Evolutionary conservation across 2,329 filamentous ascomycete species (phyloP).

Genomic region (Penicillium griseofulvum): DNA sequence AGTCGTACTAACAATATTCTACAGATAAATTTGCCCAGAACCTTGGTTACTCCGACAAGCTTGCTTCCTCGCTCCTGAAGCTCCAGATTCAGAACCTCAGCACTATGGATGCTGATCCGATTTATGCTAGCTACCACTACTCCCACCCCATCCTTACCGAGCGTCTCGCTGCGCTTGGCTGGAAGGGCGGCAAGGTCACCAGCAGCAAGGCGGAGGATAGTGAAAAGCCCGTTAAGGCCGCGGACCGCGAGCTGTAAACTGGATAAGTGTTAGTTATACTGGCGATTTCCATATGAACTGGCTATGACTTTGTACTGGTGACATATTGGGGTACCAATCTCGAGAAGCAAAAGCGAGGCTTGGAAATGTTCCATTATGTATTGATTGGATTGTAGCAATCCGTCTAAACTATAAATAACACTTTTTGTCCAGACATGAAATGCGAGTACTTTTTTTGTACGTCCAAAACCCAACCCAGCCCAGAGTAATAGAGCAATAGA

Average conservation of each 20-base stretch:
- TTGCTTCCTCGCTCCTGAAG: slow-evolving; percentile 88
- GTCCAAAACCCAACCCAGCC: slow-evolving; percentile 5
- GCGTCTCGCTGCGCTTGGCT: slow-evolving; percentile 84
- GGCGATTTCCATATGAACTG: not conserved
- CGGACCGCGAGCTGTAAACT: slow-evolving; percentile 70
- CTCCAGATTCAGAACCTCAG: slow-evolving; percentile 97
- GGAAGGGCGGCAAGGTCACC: slow-evolving; percentile 61
- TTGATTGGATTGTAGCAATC: slow-evolving; percentile 10
- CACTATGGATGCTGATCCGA: slow-evolving; percentile 97
- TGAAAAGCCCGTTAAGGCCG: slow-evolving; percentile 64
- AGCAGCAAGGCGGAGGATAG: slow-evolving; percentile 53
- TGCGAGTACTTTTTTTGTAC: slow-evolving; percentile 11
- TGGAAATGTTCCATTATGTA: slow-evolving; percentile 9
- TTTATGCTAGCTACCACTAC: slow-evolving; percentile 98
- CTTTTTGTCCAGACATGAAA: slow-evolving; percentile 22
- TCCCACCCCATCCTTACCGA: slow-evolving; percentile 95
- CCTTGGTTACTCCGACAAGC: slow-evolving; percentile 78
- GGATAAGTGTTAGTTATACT: not conserved
- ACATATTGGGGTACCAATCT: not conserved
- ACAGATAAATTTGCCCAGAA: slow-evolving; percentile 76
- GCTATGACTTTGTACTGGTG: not conserved
- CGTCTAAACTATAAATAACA: slow-evolving; percentile 11
- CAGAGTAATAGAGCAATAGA: slow-evolving; percentile 9
- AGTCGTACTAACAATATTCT: slow-evolving; percentile 20
- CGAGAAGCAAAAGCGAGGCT: not conserved